phyloP scores from a whole-genome alignment of 202 grass and related monocot species.

The Eragrostis tef region DNA sequence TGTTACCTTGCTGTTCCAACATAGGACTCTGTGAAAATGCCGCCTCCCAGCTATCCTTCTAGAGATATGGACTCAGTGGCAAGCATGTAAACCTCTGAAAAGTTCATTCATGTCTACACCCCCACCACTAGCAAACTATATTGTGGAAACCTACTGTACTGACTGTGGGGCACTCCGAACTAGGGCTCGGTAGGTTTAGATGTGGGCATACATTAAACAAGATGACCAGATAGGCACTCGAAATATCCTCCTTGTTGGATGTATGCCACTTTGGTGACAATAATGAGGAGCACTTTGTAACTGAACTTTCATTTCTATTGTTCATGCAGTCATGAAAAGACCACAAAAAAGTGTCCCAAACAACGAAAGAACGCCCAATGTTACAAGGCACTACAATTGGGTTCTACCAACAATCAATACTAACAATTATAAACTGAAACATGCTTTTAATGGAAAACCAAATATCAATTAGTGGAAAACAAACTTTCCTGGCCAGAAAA shows the following conservation, averaged over 20 bases:
- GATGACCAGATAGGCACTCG: slow-evolving; percentile 46
- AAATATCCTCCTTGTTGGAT: slow-evolving; percentile 25
- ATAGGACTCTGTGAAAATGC: slow-evolving; percentile 24
- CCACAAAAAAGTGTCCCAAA: slow-evolving; percentile 14
- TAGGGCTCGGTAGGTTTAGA: slow-evolving; percentile 41
- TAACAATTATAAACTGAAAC: slow-evolving; percentile 21
- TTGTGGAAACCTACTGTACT: slow-evolving; percentile 30
- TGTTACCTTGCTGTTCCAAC: slow-evolving; percentile 32
- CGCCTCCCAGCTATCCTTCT: slow-evolving; percentile 22
- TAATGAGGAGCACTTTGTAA: slow-evolving; percentile 24
- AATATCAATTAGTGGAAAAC: too few relatives aligned
- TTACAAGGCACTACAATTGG: background rate
- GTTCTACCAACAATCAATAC: background rate
- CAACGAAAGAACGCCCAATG: slow-evolving; percentile 10
- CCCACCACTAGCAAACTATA: slow-evolving; percentile 50
- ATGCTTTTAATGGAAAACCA: background rate
- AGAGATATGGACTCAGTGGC: slow-evolving; percentile 42
- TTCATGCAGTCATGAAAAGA: slow-evolving; percentile 38
- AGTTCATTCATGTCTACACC: slow-evolving; percentile 41
- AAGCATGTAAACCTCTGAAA: slow-evolving; percentile 51
- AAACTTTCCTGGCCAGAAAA: too few relatives aligned
- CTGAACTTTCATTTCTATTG: slow-evolving; percentile 38
- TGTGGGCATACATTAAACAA: slow-evolving; percentile 48
- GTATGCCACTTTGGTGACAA: slow-evolving; percentile 32
- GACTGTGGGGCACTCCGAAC: slow-evolving; percentile 34